These are phyloP conservation scores for Aspergillus sp. DNA, from an alignment of 2,329 filamentous ascomycete genomes.

Conservation along the genomic window DNA sequence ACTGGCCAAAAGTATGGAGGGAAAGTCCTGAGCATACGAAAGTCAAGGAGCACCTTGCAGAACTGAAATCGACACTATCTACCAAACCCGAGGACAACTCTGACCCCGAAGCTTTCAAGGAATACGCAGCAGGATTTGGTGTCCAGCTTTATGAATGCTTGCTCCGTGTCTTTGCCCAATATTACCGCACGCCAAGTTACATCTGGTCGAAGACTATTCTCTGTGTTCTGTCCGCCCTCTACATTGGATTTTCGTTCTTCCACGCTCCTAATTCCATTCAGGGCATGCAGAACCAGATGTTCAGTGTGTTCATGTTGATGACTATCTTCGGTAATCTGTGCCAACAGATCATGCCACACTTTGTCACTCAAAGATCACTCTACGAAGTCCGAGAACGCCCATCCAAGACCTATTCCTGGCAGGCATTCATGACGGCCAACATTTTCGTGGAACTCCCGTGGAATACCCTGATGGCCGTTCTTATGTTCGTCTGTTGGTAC, in stretches of 20 bases:
- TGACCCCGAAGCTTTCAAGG: constrained; percentile 63
- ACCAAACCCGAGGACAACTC: constrained; percentile 40
- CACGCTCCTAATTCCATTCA: constrained; percentile 71
- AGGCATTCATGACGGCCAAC: constrained; percentile 69
- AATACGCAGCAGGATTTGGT: constrained; percentile 76
- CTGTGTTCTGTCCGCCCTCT: constrained; percentile 65
- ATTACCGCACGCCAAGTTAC: constrained; percentile 86
- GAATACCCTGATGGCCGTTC: constrained; percentile 61
- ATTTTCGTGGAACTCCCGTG: constrained; percentile 71
- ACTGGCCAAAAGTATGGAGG: constrained; percentile 67
- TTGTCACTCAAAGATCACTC: constrained; percentile 58
- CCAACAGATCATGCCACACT: constrained; percentile 59
- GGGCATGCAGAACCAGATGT: constrained; percentile 87
- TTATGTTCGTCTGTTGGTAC: constrained; percentile 68
- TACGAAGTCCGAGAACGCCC: constrained; percentile 63
- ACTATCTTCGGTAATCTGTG: constrained; percentile 69
- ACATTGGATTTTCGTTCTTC: constrained; percentile 83
- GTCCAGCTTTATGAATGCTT: constrained; percentile 68
- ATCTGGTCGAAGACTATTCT: constrained; percentile 79
- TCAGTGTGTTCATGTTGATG: constrained; percentile 79
- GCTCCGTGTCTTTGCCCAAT: constrained; percentile 81
- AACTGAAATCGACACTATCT: constrained; percentile 46
- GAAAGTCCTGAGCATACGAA: constrained; percentile 56
- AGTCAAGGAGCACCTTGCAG: constrained; percentile 59
- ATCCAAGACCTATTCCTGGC: constrained; percentile 73